Base-by-base conservation (phyloP, 2,329 filamentous ascomycete genomes). In the Fusarium phyllophilum region DNA sequence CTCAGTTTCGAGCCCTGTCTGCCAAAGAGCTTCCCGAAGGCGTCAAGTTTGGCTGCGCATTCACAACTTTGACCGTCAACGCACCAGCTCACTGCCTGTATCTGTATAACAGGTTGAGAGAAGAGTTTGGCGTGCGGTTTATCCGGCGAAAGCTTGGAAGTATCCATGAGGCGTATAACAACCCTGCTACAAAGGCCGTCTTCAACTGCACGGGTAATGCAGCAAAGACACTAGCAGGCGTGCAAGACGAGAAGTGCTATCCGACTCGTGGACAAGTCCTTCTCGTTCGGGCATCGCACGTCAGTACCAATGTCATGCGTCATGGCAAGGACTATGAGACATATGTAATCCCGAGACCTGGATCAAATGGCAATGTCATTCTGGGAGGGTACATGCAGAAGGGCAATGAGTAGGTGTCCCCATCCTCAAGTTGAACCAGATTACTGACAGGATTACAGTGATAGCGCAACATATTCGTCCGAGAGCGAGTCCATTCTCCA, bases 331-430 rank as follows among this genome's bases (percentile, higher is more conserved):
- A 62, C 33, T 62, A 65, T 3, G 62, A 62, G 14, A 52, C 62
- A 0, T 65, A 65, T 20, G 45, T 65, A 0, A 65, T 65, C 3
- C 62, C 62, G 1, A 51, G 62, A 11, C 62, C 62, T 29, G 57
- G 57, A 5, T 65, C 62, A 3, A 65, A 65, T 34, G 62, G 57
- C 1, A 65, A 65, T n/a, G 62, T 62, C 4, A 36, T 65, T 3
- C 26, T 65, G 20, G 62, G 62, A 39, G 62, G 62, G 6, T 65
- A 62, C 1, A 65, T 65, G 62, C 62, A 65, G 5, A 62, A 65
- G 18, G 39, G 57, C 7, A 42, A 45, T 2, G 26, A 41, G 62
- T 65, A 44, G 24, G 20, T 39, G 20, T 39, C 20, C 11, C 20
- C 3, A 13, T 39, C 38, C 12, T 13, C 12, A 2, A 7, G 20